Evolutionary conservation across 345 rosid species (phyloP).

Genomic region (Eucalyptus leucophloia): DNA sequence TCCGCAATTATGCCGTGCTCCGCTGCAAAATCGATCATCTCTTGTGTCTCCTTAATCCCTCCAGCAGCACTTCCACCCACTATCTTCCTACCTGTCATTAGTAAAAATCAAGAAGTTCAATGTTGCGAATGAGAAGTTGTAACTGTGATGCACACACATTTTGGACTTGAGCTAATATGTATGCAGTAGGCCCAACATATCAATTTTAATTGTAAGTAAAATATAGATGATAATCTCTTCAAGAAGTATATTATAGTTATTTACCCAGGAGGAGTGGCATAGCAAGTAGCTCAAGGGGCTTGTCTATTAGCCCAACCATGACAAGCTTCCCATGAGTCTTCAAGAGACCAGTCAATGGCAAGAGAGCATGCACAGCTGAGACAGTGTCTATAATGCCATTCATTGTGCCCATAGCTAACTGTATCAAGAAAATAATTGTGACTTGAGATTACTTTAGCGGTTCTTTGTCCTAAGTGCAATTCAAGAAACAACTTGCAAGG

Average conservation of each 20-base stretch:
- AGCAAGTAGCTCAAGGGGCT: conserved; percentile 17
- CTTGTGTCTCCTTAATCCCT: conserved; percentile 56
- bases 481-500: background rate
- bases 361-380: conserved; percentile 16
- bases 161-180: background rate
- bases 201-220: background rate
- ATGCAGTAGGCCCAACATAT: background rate
- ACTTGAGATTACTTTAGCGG: accelerated
- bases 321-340: conserved; percentile 22
- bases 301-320: conserved; percentile 13
- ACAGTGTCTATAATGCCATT: conserved; percentile 30
- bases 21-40: conserved; percentile 35
- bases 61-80: conserved; percentile 37
- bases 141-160: background rate
- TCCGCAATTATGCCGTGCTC: conserved; percentile 31
- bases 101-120: too few relatives aligned
- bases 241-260: background rate
- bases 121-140: accelerated
- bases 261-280: conserved; percentile 23
- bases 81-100: conserved; percentile 24
- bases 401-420: conserved; percentile 15
- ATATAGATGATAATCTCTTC: background rate
- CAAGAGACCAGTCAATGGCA: conserved; percentile 17
- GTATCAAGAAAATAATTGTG: background rate
- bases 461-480: background rate